Evolutionary conservation across 495 filamentous ascomycete genomes (phyloP).

Genomic region (Aspergillus mulundensis): DNA sequence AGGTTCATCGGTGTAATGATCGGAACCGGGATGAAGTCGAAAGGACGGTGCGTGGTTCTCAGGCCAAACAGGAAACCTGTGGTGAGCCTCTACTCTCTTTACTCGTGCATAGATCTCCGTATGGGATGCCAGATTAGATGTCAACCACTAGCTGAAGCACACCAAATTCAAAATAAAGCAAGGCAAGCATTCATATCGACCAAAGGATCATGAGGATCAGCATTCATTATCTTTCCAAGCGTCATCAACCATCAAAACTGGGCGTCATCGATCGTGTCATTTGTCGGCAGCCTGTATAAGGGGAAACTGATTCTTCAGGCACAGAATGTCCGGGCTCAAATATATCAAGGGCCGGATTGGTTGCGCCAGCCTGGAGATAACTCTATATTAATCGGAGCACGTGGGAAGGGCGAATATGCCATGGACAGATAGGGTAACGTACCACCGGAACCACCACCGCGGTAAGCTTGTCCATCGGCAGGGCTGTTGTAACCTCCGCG

Average conservation of each 20-base stretch:
- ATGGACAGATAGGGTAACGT: slow-evolving; percentile 20
- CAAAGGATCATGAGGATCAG: slow-evolving; percentile 9
- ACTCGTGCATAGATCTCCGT: slow-evolving; percentile 6
- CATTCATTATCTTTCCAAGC: slow-evolving; percentile 12
- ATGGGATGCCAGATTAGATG: slow-evolving; percentile 14
- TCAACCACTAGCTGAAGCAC: slow-evolving; percentile 15
- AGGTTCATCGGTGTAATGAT: background rate
- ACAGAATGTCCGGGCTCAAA: background rate
- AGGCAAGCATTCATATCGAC: slow-evolving; percentile 9
- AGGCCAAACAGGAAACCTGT: background rate
- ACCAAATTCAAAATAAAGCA: slow-evolving; percentile 6
- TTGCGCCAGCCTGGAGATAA: slow-evolving; percentile 24
- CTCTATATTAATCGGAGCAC: background rate
- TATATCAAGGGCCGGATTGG: slow-evolving; percentile 1
- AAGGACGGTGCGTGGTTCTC: background rate
- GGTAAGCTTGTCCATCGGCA: slow-evolving; percentile 24
- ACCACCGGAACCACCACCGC: slow-evolving; percentile 32
- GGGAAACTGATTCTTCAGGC: background rate
- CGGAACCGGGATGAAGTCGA: background rate
- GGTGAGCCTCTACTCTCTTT: slow-evolving; percentile 7
- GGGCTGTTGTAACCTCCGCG: slow-evolving; percentile 42
- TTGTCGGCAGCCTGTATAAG: slow-evolving; percentile 12
- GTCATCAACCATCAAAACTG: slow-evolving; percentile 18
- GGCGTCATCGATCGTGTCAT: slow-evolving; percentile 17
- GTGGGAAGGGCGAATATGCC: background rate